Conservation (phyloP, 495 filamentous ascomycete species). For the Penicillium atrosanguineum region DNA sequence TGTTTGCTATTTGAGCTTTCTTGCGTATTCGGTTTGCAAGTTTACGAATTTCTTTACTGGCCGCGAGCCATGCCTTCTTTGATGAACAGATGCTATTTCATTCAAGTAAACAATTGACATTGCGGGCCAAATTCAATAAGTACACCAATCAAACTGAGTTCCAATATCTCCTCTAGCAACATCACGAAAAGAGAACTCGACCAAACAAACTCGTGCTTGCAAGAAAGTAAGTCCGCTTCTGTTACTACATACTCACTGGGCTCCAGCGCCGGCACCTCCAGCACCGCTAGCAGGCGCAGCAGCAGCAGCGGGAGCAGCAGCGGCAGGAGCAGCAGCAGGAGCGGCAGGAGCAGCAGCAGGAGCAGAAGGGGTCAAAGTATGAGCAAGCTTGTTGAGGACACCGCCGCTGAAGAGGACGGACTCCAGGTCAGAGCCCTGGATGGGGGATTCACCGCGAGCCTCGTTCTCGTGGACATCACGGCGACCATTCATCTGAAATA, state of each 20-base stretch:
- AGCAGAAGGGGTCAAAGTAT: constrained; percentile 10
- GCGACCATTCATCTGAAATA: constrained; percentile 15
- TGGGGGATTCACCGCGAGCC: constrained; percentile 14
- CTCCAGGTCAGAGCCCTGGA: constrained; percentile 22
- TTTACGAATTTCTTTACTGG: neutral
- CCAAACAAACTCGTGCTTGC: neutral
- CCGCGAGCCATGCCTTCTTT: neutral
- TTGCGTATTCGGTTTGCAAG: neutral
- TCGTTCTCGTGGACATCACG: constrained; percentile 15
- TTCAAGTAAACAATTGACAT: constrained; percentile 5
- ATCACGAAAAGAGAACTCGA: neutral
- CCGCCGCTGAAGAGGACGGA: constrained; percentile 19
- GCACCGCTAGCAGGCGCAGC: too few relatives aligned
- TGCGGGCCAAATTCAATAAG: constrained; percentile 3
- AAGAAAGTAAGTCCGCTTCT: neutral
- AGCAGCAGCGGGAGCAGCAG: too few relatives aligned
- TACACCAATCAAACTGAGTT: constrained; percentile 9
- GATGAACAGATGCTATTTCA: neutral
- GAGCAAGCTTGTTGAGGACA: constrained; percentile 15
- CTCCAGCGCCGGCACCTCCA: neutral
- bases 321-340: too few relatives aligned
- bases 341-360: too few relatives aligned
- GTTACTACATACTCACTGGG: neutral
- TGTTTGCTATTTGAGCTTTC: too few relatives aligned
- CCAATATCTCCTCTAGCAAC: neutral